Base-by-base conservation (phyloP, 306 rosid genomes). In the Pyrus betulifolia region DNA sequence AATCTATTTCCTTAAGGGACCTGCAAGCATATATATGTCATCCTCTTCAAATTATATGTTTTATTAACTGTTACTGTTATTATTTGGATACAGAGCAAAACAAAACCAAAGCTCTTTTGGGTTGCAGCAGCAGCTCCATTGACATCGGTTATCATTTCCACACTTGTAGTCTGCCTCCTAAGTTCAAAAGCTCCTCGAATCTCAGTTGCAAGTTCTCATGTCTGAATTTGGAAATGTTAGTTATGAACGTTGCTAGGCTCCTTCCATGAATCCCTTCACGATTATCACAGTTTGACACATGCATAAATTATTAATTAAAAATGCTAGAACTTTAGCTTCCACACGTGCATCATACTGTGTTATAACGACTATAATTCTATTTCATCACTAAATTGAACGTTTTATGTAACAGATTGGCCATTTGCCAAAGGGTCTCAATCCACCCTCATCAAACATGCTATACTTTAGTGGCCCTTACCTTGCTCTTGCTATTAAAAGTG, bases 101-200 rank as follows among this genome's bases (percentile, higher is more conserved):
- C 77, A 93, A 92, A 84, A 69, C 97, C 97, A 71, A 89, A 90
- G 57, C 79, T 89, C 63, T 95, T 95, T 80, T 95, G 97, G 97
- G 78, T 92, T 76, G 87, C 97, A 60, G 97, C 97, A 71, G 97
- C 97, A 64, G 97, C 99, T 7, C 99, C 99, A 14, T 85, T 95
- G 75, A 81, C 96, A 69, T 95, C 99, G 65, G 97, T 95, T 57
- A 71, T 95, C 80, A 77, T 95, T 45, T 95, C 99, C 18, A 95
- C 99, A n/a, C 58, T 95, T 57, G 19, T 90, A 54, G 97, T 95
- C 74, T 89, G 86, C 85, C 68, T 87, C 35, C 80, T 95, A 75
- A 82, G 81, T 69, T 65, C 91, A 21, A 92, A 85, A 82, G 14
- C 73, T 18, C 86, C 86, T 62, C 62, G 52, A 11, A 90, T 92